Conservation (phyloP, 2,329 filamentous ascomycete species). For the Knoxdaviesia capensis region DNA sequence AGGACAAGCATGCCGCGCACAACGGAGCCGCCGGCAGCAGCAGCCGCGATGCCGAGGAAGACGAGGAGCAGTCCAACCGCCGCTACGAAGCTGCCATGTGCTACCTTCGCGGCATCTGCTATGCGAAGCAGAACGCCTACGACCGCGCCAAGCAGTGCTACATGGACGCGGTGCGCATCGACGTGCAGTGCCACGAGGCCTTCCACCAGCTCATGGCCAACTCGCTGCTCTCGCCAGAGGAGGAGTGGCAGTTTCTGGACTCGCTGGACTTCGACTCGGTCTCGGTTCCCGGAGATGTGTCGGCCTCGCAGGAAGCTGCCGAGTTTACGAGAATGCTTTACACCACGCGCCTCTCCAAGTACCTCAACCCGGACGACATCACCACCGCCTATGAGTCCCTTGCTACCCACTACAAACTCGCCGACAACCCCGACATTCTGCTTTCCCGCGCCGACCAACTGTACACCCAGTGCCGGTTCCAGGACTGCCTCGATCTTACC, state of each 20-base stretch:
- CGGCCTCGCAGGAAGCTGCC: slow-evolving; percentile 63
- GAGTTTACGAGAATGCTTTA: slow-evolving; percentile 94
- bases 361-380: slow-evolving; percentile 69
- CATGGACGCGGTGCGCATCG: slow-evolving; percentile 89
- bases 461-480: slow-evolving; percentile 88
- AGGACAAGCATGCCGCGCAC: slow-evolving; percentile 5
- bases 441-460: slow-evolving; percentile 77
- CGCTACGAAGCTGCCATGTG: slow-evolving; percentile 96
- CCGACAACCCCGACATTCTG: slow-evolving; percentile 72
- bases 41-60: slow-evolving; percentile 15
- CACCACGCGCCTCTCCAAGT: slow-evolving; percentile 87
- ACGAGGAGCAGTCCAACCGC: slow-evolving; percentile 54
- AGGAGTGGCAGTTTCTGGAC: slow-evolving; percentile 78
- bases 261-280: slow-evolving; percentile 82
- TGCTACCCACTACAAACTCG: slow-evolving; percentile 80
- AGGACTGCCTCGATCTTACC: slow-evolving; percentile 68
- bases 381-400: slow-evolving; percentile 74
- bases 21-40: slow-evolving; percentile 7
- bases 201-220: slow-evolving; percentile 98
- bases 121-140: slow-evolving; percentile 91
- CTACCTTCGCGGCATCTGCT: slow-evolving; percentile 81
- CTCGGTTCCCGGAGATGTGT: slow-evolving; percentile 39
- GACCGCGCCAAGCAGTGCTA: slow-evolving; percentile 96
- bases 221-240: slow-evolving; percentile 69
- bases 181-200: slow-evolving; percentile 95